Conservation (phyloP, 2,329 filamentous ascomycete species). For the Dactylellina haptotyla region DNA sequence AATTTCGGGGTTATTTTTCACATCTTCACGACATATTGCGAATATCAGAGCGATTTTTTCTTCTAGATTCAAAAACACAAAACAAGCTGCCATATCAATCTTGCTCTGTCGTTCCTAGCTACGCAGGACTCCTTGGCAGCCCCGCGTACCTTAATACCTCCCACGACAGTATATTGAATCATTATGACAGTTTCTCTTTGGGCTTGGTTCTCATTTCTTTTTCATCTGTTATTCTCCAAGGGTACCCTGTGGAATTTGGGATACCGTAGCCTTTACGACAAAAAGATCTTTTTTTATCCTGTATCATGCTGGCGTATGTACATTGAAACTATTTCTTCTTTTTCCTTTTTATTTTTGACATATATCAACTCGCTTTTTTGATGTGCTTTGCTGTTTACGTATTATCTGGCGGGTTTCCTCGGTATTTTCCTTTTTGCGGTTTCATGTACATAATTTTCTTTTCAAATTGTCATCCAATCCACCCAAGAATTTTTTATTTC, state of each 20-base stretch:
- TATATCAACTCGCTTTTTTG: conserved; percentile 50
- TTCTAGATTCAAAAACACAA: conserved; percentile 17
- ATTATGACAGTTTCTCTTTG: conserved; percentile 43
- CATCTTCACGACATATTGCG: conserved; percentile 15
- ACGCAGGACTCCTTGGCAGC: conserved; percentile 4
- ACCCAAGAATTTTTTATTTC: conserved; percentile 1
- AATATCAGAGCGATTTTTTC: conserved; percentile 24
- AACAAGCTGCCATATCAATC: conserved; percentile 18
- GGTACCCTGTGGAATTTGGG: conserved; percentile 40
- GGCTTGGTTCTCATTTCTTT: conserved; percentile 44
- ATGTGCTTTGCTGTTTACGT: conserved; percentile 36
- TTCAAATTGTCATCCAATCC: conserved; percentile 41
- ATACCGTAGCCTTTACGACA: conserved; percentile 40
- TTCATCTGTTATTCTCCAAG: conserved; percentile 29
- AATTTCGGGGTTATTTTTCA: conserved; percentile 23
- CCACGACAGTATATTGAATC: conserved; percentile 16
- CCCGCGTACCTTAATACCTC: conserved; percentile 17
- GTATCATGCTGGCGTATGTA: conserved; percentile 55
- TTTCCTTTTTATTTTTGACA: conserved; percentile 41
- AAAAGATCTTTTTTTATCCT: conserved; percentile 46
- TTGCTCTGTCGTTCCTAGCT: conserved; percentile 4
- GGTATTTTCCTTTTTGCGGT: conserved; percentile 52
- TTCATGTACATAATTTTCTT: conserved; percentile 45
- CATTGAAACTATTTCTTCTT: conserved; percentile 40
- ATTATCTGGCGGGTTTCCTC: conserved; percentile 40